These are phyloP conservation scores for Teunomyces gatunensis DNA, from an alignment of 805 yeast genomes.

Conservation along the genomic window DNA sequence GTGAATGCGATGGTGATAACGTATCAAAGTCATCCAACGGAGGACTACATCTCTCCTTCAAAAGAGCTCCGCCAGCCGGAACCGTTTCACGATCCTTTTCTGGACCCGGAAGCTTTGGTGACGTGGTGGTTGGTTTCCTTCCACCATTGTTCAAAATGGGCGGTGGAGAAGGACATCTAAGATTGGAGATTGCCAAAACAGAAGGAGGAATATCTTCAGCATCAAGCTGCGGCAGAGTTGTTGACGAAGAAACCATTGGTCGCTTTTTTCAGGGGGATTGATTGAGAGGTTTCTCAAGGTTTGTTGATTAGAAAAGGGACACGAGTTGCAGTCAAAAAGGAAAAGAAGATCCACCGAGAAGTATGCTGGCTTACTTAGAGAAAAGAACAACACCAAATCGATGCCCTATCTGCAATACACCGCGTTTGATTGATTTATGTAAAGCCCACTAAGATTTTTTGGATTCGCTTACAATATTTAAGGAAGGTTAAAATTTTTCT, in stretches of 20 bases:
- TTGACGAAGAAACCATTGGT: not conserved
- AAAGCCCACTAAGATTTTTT: not conserved
- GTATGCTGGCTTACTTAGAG: not conserved
- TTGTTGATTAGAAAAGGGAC: not conserved
- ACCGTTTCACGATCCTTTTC: conserved; percentile 25
- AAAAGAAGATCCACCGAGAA: not conserved
- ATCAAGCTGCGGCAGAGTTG: conserved; percentile 2
- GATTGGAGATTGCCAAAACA: conserved; percentile 54
- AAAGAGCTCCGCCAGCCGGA: conserved; percentile 46
- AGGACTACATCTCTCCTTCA: conserved; percentile 21
- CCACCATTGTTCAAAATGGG: conserved; percentile 47
- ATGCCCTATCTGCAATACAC: conserved; percentile 1
- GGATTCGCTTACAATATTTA: too few species aligned
- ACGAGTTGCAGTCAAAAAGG: too few species aligned
- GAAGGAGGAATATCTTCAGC: conserved; percentile 39
- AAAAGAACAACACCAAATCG: not conserved
- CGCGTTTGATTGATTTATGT: not conserved
- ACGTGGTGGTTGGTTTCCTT: not conserved
- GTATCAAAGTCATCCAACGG: not conserved
- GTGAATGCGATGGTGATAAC: not conserved
- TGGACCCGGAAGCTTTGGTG: conserved; percentile 3
- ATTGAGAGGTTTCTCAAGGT: too few species aligned
- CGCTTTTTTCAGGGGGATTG: not conserved
- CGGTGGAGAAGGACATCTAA: conserved; percentile 72
- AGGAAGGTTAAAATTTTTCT: not conserved